Base-by-base conservation (phyloP, 1,284 basidiomycete species). In the Papiliotrema nemorosa region DNA sequence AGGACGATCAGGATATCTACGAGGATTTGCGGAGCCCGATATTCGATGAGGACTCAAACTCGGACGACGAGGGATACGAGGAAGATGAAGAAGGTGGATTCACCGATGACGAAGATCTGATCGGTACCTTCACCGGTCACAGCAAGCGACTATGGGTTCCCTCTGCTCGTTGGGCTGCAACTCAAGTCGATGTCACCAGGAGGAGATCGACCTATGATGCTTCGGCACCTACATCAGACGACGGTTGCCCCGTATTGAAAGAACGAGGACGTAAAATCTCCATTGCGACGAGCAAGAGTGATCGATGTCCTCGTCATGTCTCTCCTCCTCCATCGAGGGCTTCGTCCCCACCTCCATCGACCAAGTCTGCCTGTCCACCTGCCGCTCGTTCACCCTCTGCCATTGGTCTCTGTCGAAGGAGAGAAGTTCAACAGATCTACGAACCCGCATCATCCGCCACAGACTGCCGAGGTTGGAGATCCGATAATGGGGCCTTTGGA, bases 1-100 rank as follows among this genome's bases (percentile, higher is more conserved):
- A 39, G 46, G 38, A 46, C 20, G 27, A 26, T 12, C 18, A 47
- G 25, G 36, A 44, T 21, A 18, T 20, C 37, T 10, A 27, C 9
- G 21, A 12, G 10, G 29, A 24, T 10, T 16, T 6, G 13, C 29
- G 14, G 22, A 25, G n/a, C n/a, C 47, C 47, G 5, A n/a, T 48
- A 18, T 33, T 29, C 26, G 47, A 48, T 5, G 47, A 48, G 22
- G 38, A 22, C 12, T 25, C 20, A n/a, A 44, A 51, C 10, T 42
- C 33, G 2, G 38, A 42, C 33, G 50, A 52, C 24, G 50, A 47
- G 10, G 50, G 50, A 14, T 54, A 54, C 25, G 26, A 45, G 27
- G 53, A 54, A 38, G 53, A 54, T 29, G 47, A 49, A 25, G 53
- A 54, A 38, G 53, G 49, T 34, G 53, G 53, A 2, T 54, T 54